Base-by-base conservation (phyloP, 2,329 filamentous ascomycete species). In the Ophiostoma sp. region DNA sequence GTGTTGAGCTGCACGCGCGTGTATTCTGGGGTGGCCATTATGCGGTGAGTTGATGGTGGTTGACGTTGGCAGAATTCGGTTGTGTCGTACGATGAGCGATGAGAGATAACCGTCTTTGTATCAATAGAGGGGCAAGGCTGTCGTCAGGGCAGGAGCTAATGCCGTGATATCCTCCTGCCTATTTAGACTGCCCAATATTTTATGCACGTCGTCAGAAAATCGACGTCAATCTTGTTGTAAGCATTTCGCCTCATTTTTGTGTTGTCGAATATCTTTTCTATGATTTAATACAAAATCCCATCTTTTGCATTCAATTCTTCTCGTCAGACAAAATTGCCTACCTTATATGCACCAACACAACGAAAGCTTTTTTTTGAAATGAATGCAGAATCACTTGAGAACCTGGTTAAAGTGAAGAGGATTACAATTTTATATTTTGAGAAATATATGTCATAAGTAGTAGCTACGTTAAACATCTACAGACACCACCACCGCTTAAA, bases 1-100 rank as follows among this genome's bases (percentile, higher is more conserved):
- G 83, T 76, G 31, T 76, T 59, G n/a, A 78, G 72, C 72, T 77
- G 70, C 1, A 77, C 74, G 3, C 55, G 74, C 7, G 76, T 75
- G 71, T 73, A 77, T 0, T 55, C 48, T 3, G 64, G 50, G 2
- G 28, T 39, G 8, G 55, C 25, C 73, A 74, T 74, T 19, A 6
- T 25, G 22, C 12, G 25, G 19, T 45, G 48, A 52, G 6, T 8
- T 5, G 50, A 39, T 17, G 25, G n/a, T 3, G 15, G n/a, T 25
- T 6, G 11, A 39, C 5, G 2, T 64, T 28, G 42, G 12, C 42
- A 19, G 19, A 15, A 4, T 19, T 9, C 2, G 6, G 57, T 50
- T 64, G 22, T 28, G 33, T 52, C 17, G 4, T 42, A 7, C 25
- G 12, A 48, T 4, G 42, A 19, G 4, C 11, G 15, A 9, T 70